These are phyloP conservation scores for Coprinopsis sp. DNA, from an alignment of 768 basidiomycete genomes.

Conservation along the genomic window DNA sequence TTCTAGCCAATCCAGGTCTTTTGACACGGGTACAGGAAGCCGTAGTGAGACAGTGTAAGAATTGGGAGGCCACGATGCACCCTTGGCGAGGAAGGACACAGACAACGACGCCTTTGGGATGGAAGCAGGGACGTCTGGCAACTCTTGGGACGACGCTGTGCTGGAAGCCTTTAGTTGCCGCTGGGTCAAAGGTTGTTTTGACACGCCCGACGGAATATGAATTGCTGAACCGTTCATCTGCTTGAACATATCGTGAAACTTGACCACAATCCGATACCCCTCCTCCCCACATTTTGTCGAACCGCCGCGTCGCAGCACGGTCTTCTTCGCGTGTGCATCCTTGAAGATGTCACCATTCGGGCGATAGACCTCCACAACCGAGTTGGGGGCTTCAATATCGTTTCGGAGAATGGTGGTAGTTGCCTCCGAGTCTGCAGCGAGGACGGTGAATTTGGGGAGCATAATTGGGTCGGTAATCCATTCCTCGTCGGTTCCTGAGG, in stretches of 20 bases:
- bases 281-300: slow-evolving; percentile 58
- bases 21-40: slow-evolving; percentile 51
- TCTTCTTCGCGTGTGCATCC: slow-evolving; percentile 59
- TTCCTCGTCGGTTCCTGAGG: slow-evolving; percentile 12
- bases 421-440: slow-evolving; percentile 61
- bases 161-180: background rate
- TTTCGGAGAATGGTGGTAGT: slow-evolving; percentile 57
- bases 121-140: background rate
- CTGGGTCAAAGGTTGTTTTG: background rate
- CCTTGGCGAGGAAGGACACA: background rate
- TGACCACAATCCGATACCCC: slow-evolving; percentile 55
- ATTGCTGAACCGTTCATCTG: slow-evolving; percentile 47
- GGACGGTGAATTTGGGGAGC: slow-evolving; percentile 64
- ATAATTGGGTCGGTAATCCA: slow-evolving; percentile 43
- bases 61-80: slow-evolving; percentile 23
- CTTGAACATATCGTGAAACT: slow-evolving; percentile 60
- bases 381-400: slow-evolving; percentile 39
- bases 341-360: slow-evolving; percentile 47
- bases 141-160: background rate
- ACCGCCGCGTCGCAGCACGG: slow-evolving; percentile 56
- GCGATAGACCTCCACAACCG: slow-evolving; percentile 59
- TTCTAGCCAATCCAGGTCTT: slow-evolving; percentile 71
- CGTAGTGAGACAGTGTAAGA: slow-evolving; percentile 58
- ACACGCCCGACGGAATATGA: slow-evolving; percentile 18
- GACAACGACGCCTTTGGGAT: background rate